These are phyloP conservation scores for Rheum nobile DNA, from an alignment of 148 eudicot species.

Conservation along the genomic window DNA sequence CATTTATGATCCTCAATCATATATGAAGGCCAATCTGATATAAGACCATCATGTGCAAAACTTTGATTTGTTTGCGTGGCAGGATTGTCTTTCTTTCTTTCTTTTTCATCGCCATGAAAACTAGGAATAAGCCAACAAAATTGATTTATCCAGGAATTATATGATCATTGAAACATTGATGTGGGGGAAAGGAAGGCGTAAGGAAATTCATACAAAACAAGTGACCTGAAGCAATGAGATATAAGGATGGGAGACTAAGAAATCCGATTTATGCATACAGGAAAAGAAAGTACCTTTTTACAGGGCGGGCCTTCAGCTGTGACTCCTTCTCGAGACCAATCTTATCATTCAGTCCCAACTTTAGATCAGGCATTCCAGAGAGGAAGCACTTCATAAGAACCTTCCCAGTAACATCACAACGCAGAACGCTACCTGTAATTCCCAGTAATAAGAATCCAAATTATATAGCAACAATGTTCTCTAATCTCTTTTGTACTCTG, in stretches of 20 bases:
- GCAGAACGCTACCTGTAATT: constrained; percentile 71
- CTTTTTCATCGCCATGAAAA: neutral
- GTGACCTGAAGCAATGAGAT: neutral
- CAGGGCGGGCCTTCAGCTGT: constrained; percentile 85
- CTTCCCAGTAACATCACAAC: constrained; percentile 99
- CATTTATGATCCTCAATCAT: neutral
- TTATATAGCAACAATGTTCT: neutral
- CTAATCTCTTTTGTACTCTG: neutral
- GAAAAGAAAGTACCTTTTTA: constrained; percentile 56
- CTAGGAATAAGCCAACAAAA: neutral
- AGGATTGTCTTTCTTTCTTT: neutral
- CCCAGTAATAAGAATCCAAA: neutral
- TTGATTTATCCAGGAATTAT: neutral
- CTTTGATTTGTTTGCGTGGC: neutral
- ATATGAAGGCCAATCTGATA: neutral
- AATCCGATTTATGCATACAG: neutral
- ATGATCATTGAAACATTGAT: neutral
- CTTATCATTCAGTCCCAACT: constrained; percentile 96
- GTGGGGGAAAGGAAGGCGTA: neutral
- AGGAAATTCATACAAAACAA: no score
- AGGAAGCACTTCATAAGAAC: constrained; percentile 98
- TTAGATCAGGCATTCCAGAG: constrained; percentile 99
- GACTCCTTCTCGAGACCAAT: constrained; percentile 99
- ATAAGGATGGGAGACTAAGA: neutral
- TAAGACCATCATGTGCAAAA: neutral